Evolutionary conservation across 2,329 filamentous ascomycete species (phyloP).

Genomic region (Diaporthe humulicola): DNA sequence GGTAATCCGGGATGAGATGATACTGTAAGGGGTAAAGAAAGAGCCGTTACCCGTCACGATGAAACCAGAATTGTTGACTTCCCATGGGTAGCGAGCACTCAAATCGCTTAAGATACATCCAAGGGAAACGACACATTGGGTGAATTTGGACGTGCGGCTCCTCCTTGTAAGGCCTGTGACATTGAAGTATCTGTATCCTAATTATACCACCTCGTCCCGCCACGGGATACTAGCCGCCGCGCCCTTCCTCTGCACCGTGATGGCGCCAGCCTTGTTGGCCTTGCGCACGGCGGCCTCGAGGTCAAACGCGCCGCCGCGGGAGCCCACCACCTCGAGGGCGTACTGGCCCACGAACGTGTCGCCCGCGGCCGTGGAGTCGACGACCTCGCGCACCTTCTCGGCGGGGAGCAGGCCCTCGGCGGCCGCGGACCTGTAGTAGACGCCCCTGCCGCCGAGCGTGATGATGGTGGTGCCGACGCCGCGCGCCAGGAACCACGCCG

Average conservation of each 20-base stretch:
- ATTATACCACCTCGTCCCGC: slow-evolving; percentile 60
- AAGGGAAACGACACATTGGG: not conserved
- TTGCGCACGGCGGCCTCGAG: slow-evolving; percentile 71
- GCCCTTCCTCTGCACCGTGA: slow-evolving; percentile 75
- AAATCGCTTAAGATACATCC: not conserved
- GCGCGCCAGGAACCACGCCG: slow-evolving; percentile 71
- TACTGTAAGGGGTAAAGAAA: not conserved
- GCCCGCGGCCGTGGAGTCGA: slow-evolving; percentile 94
- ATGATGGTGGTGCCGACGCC: slow-evolving; percentile 85
- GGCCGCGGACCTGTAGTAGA: slow-evolving; percentile 69
- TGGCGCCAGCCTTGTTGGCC: slow-evolving; percentile 73
- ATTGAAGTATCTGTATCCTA: not conserved
- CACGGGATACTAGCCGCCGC: slow-evolving; percentile 78
- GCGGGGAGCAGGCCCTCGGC: slow-evolving; percentile 69
- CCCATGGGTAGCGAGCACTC: not conserved
- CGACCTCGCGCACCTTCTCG: slow-evolving; percentile 75
- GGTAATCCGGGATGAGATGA: no score
- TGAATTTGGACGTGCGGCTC: not conserved
- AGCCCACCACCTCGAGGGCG: slow-evolving; percentile 76
- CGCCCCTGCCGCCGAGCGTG: slow-evolving; percentile 86
- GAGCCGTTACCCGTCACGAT: no score
- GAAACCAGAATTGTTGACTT: not conserved
- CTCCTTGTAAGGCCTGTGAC: not conserved
- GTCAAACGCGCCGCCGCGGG: slow-evolving; percentile 56
- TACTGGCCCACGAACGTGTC: slow-evolving; percentile 96